A percentile compares a stretch with the other conserved stretches of the same genome.
Evolutionary conservation across 805 yeast genomes (phyloP).

Genomic region (Torulaspora maleeae): DNA sequence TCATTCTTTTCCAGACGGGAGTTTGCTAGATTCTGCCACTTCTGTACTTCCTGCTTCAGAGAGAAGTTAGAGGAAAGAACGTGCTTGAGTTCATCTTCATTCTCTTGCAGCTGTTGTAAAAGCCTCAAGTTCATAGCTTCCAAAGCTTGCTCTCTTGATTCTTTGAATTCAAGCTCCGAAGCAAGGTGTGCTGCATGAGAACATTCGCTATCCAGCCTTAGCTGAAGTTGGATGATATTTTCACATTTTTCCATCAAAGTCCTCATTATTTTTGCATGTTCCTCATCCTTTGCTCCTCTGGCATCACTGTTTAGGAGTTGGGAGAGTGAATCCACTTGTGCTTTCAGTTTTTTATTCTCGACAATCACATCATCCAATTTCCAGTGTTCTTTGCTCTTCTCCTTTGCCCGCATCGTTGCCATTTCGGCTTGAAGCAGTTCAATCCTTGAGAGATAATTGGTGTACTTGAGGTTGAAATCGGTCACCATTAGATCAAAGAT

Average conservation of each 20-base stretch:
- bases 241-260: slow-evolving; percentile 26
- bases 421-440: slow-evolving; percentile 14
- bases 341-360: slow-evolving; percentile 15
- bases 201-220: slow-evolving; percentile 19
- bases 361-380: not conserved
- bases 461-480: slow-evolving; percentile 40
- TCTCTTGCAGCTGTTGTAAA: slow-evolving; percentile 19
- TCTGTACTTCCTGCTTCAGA: slow-evolving; percentile 17
- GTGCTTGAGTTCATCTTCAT: slow-evolving; percentile 20
- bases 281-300: slow-evolving; percentile 3
- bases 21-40: slow-evolving; percentile 13
- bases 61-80: slow-evolving; percentile 15
- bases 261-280: slow-evolving; percentile 13
- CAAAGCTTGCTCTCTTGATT: slow-evolving; percentile 14
- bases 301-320: slow-evolving; percentile 9
- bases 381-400: not conserved
- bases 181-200: slow-evolving; percentile 11
- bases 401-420: not conserved
- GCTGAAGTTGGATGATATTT: slow-evolving; percentile 20
- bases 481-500: slow-evolving; percentile 46
- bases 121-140: slow-evolving; percentile 26
- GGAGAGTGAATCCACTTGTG: slow-evolving; percentile 13
- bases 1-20: slow-evolving; percentile 16
- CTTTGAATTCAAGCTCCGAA: slow-evolving; percentile 11
- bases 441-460: slow-evolving; percentile 18